Percentiles rank a stretch among this genome's conserved stretches.
Evolutionary conservation across 2,329 filamentous ascomycete genomes (phyloP).

Genomic region (Bipolaris cookei): DNA sequence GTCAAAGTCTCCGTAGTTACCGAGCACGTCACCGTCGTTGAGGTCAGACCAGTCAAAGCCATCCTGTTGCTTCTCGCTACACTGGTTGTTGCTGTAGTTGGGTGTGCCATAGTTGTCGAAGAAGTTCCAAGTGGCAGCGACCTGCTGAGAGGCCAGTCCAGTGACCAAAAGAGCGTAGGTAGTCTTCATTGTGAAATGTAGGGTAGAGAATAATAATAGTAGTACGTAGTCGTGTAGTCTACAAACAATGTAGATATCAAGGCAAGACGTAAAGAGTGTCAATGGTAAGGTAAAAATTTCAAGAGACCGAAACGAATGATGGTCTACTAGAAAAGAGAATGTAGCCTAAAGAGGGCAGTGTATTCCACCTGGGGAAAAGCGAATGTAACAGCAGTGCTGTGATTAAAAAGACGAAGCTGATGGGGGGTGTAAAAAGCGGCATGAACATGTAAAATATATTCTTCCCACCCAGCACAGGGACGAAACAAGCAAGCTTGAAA

Average conservation of each 20-base stretch:
- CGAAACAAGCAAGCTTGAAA: conserved; percentile 37
- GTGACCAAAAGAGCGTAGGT: conserved; percentile 54
- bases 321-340: conserved; percentile 15
- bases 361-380: conserved; percentile 32
- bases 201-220: conserved; percentile 21
- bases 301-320: conserved; percentile 32
- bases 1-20: conserved; percentile 72
- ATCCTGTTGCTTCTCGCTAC: conserved; percentile 68
- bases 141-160: conserved; percentile 56
- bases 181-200: conserved; percentile 51
- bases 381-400: conserved; percentile 26
- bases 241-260: conserved; percentile 20
- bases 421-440: conserved; percentile 18
- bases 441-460: conserved; percentile 36
- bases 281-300: conserved; percentile 17
- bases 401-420: conserved; percentile 25
- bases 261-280: conserved; percentile 33
- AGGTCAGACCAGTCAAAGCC: conserved; percentile 78
- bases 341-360: conserved; percentile 34
- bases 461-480: conserved; percentile 22
- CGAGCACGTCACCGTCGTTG: conserved; percentile 55
- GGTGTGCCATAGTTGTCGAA: conserved; percentile 69
- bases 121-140: conserved; percentile 57
- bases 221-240: neutral
- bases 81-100: conserved; percentile 76